Evolutionary conservation across 2,329 filamentous ascomycete species (phyloP).

Genomic region (Cercospora citrullina): DNA sequence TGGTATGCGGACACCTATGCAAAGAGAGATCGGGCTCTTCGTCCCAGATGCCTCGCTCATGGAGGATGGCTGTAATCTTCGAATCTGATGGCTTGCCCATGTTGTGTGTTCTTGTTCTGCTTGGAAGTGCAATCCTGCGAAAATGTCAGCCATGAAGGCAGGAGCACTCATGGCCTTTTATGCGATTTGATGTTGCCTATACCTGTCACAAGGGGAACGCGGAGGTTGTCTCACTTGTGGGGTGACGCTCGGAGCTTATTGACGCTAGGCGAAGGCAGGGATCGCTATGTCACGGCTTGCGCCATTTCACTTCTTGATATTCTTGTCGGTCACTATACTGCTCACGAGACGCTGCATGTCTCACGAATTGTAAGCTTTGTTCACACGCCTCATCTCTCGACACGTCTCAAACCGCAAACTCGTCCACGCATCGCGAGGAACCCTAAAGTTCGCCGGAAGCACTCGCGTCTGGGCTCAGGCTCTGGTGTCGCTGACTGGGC

Average conservation of each 20-base stretch:
- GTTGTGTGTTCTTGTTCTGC: not conserved
- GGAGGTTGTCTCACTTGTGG: conserved; percentile 1
- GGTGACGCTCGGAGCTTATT: not conserved
- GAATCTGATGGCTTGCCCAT: not conserved
- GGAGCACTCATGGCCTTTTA: not conserved
- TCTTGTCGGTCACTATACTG: not conserved
- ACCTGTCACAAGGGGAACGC: not conserved
- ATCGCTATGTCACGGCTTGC: not conserved
- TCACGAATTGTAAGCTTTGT: not conserved
- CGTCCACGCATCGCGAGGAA: not conserved
- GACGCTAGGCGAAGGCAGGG: not conserved
- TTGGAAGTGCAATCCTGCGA: not conserved
- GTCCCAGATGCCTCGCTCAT: not conserved
- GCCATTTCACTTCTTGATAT: not conserved
- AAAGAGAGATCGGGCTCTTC: not conserved
- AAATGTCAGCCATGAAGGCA: not conserved
- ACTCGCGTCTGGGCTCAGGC: conserved; percentile 1
- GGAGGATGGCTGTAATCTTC: not conserved
- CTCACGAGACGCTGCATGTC: not conserved
- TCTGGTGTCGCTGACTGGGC: not conserved
- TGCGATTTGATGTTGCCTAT: not conserved
- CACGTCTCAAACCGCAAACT: not conserved
- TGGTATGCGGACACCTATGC: conserved; percentile 2
- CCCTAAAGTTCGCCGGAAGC: not conserved
- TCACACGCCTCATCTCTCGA: not conserved